phyloP scores from a whole-genome alignment of 139 green algal species.

The Haematococcus lacustris region DNA sequence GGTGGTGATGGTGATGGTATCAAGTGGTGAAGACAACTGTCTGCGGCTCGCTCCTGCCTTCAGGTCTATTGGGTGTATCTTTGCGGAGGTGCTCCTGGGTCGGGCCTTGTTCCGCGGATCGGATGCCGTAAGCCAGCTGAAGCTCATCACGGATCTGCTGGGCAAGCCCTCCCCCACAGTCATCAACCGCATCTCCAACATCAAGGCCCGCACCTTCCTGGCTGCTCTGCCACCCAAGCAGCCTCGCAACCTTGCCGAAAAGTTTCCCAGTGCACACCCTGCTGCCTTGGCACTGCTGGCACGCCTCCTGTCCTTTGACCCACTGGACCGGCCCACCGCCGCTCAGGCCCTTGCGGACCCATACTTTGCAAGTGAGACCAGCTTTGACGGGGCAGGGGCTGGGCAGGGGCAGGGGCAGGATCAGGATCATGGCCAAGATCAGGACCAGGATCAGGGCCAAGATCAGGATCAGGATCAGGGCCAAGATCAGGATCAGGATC shows the following conservation, averaged over 20 bases:
- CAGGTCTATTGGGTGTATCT: conserved; percentile 85
- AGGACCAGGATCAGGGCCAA: too few relatives aligned
- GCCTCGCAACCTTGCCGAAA: conserved; percentile 4
- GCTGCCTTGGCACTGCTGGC: conserved; percentile 41
- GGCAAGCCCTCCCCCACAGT: conserved; percentile 13
- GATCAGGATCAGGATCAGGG: too few relatives aligned
- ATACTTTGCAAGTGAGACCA: conserved; percentile 61
- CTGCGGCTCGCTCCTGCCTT: too few relatives aligned
- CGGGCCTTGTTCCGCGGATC: conserved; percentile 62
- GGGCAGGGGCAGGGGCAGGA: too few relatives aligned
- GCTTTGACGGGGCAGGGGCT: too few relatives aligned
- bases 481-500: too few relatives aligned
- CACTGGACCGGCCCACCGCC: conserved; percentile 59
- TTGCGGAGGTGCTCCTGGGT: conserved; percentile 82
- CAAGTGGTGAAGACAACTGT: too few relatives aligned
- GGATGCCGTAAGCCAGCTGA: conserved; percentile 26
- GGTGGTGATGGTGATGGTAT: too few relatives aligned
- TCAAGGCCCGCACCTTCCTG: conserved; percentile 23
- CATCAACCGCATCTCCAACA: conserved; percentile 11
- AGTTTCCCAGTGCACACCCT: conserved; percentile 44
- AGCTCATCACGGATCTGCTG: conserved; percentile 23
- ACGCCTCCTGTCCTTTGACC: conserved; percentile 71
- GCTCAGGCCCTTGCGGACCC: conserved; percentile 54
- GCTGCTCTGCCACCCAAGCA: conserved; percentile 15
- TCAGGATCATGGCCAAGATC: too few relatives aligned